phyloP scores from a whole-genome alignment of 495 filamentous ascomycete genomes.

The Aspergillus affinis region DNA sequence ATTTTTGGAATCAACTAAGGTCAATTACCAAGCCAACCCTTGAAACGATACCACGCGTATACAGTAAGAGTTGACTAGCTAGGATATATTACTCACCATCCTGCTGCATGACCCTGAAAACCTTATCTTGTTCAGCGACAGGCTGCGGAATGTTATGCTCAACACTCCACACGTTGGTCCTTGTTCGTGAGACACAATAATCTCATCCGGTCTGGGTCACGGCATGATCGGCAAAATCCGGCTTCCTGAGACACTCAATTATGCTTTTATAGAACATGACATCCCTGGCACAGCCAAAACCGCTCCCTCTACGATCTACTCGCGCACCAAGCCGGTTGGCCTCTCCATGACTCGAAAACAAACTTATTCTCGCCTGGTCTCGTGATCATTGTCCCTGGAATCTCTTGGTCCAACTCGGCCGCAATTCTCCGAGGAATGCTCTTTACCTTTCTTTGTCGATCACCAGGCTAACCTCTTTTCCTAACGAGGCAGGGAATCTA shows the following conservation, averaged over 20 bases:
- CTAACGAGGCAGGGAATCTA: not conserved
- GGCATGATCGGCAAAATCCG: not conserved
- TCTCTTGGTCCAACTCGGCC: not conserved
- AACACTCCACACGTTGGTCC: not conserved
- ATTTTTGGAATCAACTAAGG: not conserved
- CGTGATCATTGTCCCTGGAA: slow-evolving; percentile 2
- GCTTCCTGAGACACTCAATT: not conserved
- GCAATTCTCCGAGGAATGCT: slow-evolving; percentile 25
- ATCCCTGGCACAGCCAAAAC: too few species aligned
- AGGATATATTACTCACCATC: too few species aligned
- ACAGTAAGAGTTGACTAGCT: not conserved
- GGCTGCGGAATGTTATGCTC: slow-evolving; percentile 11
- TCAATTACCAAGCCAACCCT: not conserved
- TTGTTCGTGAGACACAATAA: not conserved
- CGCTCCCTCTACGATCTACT: not conserved
- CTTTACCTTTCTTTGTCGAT: slow-evolving; percentile 18
- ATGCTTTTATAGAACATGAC: too few species aligned
- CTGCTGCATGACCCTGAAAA: not conserved
- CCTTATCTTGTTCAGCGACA: not conserved
- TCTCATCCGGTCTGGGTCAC: not conserved
- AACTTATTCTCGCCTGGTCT: not conserved
- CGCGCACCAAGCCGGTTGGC: not conserved
- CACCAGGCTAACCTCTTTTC: not conserved
- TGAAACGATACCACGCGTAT: not conserved
- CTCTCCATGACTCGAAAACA: not conserved